phyloP scores from a whole-genome alignment of 805 yeast genomes.

The Danielozyma ontarioensis region DNA sequence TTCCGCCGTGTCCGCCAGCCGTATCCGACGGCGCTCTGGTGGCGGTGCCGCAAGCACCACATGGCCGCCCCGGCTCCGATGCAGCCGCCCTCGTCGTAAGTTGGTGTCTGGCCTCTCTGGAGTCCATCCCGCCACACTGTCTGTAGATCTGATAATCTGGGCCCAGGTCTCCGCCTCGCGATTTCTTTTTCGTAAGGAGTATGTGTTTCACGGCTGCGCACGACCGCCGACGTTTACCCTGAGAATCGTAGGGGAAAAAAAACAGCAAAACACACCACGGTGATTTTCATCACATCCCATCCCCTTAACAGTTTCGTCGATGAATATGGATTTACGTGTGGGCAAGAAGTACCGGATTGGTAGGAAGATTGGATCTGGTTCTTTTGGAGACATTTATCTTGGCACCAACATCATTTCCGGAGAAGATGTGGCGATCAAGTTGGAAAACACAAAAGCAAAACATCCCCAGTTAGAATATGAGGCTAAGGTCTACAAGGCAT shows the following conservation, averaged over 20 bases:
- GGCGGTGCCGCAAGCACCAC: too few species aligned
- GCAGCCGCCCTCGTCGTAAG: too few species aligned
- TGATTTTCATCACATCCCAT: background rate
- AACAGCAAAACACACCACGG: too few species aligned
- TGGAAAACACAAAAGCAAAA: conserved; percentile 83
- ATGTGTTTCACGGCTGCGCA: too few species aligned
- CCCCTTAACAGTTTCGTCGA: background rate
- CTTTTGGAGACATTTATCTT: conserved; percentile 94
- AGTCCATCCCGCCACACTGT: too few species aligned
- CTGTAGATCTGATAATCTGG: background rate
- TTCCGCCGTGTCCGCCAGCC: too few species aligned
- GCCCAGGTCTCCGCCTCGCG: background rate
- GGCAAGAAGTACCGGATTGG: conserved; percentile 94
- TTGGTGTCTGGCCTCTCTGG: too few species aligned
- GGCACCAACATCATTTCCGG: conserved; percentile 93
- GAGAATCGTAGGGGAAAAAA: too few species aligned
- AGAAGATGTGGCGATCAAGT: conserved; percentile 95
- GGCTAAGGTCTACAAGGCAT: conserved; percentile 89
- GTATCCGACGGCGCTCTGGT: too few species aligned
- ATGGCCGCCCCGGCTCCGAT: too few species aligned
- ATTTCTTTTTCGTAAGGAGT: conserved; percentile 1
- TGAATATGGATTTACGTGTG: conserved; percentile 64
- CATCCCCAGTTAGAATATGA: conserved; percentile 98
- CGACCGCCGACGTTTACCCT: too few species aligned
- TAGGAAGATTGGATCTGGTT: conserved; percentile 93